A percentile compares a stretch with the other conserved stretches of the same genome.
These are phyloP conservation scores for Globisporangium sylvaticum DNA, from an alignment of 352 stramenopile species.

Conservation along the genomic window DNA sequence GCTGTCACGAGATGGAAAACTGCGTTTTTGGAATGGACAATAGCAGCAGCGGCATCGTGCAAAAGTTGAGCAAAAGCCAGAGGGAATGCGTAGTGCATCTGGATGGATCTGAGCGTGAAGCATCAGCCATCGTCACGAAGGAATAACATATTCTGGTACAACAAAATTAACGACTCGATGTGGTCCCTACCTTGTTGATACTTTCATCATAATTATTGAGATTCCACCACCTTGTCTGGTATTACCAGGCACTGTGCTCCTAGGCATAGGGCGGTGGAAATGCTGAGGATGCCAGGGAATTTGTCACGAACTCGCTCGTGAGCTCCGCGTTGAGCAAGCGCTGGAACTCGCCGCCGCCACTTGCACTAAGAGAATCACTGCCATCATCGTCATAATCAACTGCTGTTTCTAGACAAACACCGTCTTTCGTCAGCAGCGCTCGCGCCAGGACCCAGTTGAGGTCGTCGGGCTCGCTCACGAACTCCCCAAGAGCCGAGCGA, in stretches of 20 bases:
- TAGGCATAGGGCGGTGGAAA: background rate
- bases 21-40: constrained; percentile 9
- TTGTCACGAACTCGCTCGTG: background rate
- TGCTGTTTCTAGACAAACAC: background rate
- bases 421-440: constrained; percentile 4
- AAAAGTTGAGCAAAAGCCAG: background rate
- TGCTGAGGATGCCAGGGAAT: background rate
- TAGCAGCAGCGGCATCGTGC: constrained; percentile 1
- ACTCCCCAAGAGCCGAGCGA: constrained; percentile 5
- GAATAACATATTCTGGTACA: background rate
- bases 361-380: too few relatives aligned
- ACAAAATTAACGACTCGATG: background rate
- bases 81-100: background rate
- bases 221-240: background rate
- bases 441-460: constrained; percentile 13
- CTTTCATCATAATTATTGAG: background rate
- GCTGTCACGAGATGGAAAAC: background rate
- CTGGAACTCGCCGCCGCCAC: background rate
- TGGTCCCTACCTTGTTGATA: background rate
- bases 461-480: constrained; percentile 9
- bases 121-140: background rate
- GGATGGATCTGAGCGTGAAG: background rate
- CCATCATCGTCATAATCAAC: too few relatives aligned
- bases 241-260: background rate
- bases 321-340: background rate